Base-by-base conservation (phyloP, 208 protist genomes). In the Leishmania major region DNA sequence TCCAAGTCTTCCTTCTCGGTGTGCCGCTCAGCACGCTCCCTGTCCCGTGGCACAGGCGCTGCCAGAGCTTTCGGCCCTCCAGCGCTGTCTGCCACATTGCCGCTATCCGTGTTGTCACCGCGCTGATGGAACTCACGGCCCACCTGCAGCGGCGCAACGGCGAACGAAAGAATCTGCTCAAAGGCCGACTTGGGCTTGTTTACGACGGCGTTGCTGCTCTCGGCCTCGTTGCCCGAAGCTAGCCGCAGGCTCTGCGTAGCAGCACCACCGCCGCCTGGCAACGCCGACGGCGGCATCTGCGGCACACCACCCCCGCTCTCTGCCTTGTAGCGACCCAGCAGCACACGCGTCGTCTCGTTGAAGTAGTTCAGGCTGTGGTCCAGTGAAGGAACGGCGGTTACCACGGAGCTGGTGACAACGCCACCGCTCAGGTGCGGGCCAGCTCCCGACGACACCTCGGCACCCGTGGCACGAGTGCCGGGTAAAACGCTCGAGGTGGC, bases 111-210 rank as follows among this genome's bases (percentile, higher is more conserved):
- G 40, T 13, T 78, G 59, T 80, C 74, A 4, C 81, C 88, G 49
- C 86, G 88, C 37, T 92, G 85, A n/a, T 86, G 89, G 45, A 92
- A 88, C 55, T 87, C 86, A 4, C 49, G 66, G 28, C 79, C 66
- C 0, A 92, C 70, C 31, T 75, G 66, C 53, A 84, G 71, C 43
- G 91, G 80, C 17, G 87, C 83, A 6, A 76, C 87, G 43, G 87
- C 78, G 31, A 80, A 81, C 13, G 85, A 53, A 15, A 94, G 80
- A 79, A 94, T 92, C 59, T 88, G 81, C 67, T 91, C 87, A 79
- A 94, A 94, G 60, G 75, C 83, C 40, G 49, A 49, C 35, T 86
- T 82, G 31, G 86, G 82, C 31, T 64, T 76, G 55, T 22, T n/a
- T 17, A 60, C 17, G 2, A n/a, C 51, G 10, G 31, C 17, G 53